Evolutionary conservation across 129 eudicot species (phyloP).

Genomic region (Flaveria linearis): DNA sequence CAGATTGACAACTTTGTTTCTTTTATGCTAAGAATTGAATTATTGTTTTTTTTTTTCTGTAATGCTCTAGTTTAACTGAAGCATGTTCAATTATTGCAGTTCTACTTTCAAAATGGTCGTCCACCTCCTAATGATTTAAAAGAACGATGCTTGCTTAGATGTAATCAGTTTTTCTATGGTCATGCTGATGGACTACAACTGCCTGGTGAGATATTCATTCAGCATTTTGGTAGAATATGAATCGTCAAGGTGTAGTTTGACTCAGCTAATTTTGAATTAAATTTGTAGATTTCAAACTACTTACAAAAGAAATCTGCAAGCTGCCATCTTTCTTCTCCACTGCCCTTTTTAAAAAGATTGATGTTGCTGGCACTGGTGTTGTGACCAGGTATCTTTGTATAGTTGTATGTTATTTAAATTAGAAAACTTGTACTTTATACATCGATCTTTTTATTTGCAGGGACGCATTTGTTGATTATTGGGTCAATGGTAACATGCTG

Average conservation of each 20-base stretch:
- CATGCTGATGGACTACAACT: conserved; percentile 77
- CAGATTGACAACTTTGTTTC: neutral
- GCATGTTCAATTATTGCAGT: conserved; percentile 48
- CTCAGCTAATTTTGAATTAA: conserved; percentile 14
- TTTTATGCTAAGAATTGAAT: neutral
- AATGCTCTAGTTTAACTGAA: conserved; percentile 13
- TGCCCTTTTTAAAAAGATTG: conserved; percentile 76
- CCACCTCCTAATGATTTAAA: conserved; percentile 84
- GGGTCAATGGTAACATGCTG: conserved; percentile 85
- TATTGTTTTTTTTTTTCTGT: neutral
- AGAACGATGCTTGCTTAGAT: conserved; percentile 75
- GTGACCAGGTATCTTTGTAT: conserved; percentile 65
- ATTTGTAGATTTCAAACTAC: conserved; percentile 73
- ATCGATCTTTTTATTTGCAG: conserved; percentile 35
- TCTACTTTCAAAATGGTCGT: conserved; percentile 85
- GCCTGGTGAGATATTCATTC: conserved; percentile 51
- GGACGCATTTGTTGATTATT: conserved; percentile 88
- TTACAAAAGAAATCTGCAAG: conserved; percentile 88
- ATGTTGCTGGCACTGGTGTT: conserved; percentile 56
- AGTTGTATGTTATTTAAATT: neutral
- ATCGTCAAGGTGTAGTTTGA: conserved; percentile 5
- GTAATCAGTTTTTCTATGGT: conserved; percentile 81
- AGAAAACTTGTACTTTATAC: neutral
- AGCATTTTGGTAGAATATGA: conserved; percentile 7
- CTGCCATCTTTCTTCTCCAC: conserved; percentile 85